Percentiles rank a stretch among this genome's conserved stretches.
phyloP scores from a whole-genome alignment of 2,329 filamentous ascomycete species.

The Colletotrichum noveboracense region DNA sequence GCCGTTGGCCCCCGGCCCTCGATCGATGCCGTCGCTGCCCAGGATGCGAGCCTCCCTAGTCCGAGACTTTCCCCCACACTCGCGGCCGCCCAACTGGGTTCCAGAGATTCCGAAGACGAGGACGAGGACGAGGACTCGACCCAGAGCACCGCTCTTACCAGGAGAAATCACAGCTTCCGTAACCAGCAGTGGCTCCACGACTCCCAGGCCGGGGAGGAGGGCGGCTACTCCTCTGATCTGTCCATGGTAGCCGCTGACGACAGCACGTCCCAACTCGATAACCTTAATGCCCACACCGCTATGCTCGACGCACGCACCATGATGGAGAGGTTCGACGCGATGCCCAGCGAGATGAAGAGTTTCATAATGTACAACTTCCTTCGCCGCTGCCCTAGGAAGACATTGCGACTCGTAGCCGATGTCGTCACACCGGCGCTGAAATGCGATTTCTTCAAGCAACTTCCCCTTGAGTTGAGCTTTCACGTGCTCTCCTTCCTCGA shows the following conservation, averaged over 20 bases:
- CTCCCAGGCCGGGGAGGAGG: slow-evolving; percentile 45
- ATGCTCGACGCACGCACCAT: slow-evolving; percentile 84
- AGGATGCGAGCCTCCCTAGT: slow-evolving; percentile 93
- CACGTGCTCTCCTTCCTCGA: slow-evolving; percentile 90
- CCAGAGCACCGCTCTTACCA: slow-evolving; percentile 6
- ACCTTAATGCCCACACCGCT: slow-evolving; percentile 39
- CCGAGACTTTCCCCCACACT: slow-evolving; percentile 92
- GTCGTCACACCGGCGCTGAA: slow-evolving; percentile 94
- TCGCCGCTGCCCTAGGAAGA: slow-evolving; percentile 84
- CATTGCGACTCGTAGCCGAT: slow-evolving; percentile 86
- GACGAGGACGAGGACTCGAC: slow-evolving; percentile 44
- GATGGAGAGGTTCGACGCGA: slow-evolving; percentile 87
- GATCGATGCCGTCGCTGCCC: slow-evolving; percentile 74
- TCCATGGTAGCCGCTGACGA: slow-evolving; percentile 9
- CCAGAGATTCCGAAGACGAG: slow-evolving; percentile 46
- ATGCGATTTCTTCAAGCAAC: slow-evolving; percentile 85
- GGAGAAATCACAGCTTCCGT: slow-evolving; percentile 13
- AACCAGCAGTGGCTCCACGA: slow-evolving; percentile 41
- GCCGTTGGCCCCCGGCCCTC: slow-evolving; percentile 54
- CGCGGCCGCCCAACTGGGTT: slow-evolving; percentile 66
- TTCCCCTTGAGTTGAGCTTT: slow-evolving; percentile 86
- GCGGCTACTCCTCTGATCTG: slow-evolving; percentile 31
- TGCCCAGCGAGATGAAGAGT: slow-evolving; percentile 90
- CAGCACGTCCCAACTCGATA: slow-evolving; percentile 31
- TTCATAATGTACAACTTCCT: slow-evolving; percentile 98